Evolutionary conservation across 1,284 basidiomycete species (phyloP), one percentile per base, ranked within the genome.

Genomic region (Kalmanozyma brasiliensis): DNA sequence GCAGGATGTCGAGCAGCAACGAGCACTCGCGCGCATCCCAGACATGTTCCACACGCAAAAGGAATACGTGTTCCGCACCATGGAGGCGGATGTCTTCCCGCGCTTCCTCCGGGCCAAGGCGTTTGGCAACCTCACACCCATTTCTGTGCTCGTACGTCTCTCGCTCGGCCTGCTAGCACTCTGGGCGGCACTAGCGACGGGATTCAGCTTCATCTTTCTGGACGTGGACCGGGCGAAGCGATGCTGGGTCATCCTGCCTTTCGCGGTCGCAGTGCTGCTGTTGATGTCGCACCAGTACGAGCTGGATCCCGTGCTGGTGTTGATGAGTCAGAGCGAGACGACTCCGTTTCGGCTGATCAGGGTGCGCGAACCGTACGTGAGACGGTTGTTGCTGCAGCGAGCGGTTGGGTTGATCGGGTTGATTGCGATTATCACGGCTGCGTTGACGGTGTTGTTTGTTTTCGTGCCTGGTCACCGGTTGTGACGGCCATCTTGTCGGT

Each of bases 21-120:
- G 87, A 51, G 85, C 92, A 57, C 85, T 97, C 86, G 89, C 94
- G 1, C 89, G 92, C 68, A 90, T 98, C 38, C 94, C 95, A 11
- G 95, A 98, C 83, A 91, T 98, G 86, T 98, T 97, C 85, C 93
- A 98, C 82, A 85, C 89, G 2, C 95, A 98, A 84, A 98, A 98
- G 85, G 92, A 96, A 80, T 81, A 96, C 81, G 93, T 94, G 79
- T 96, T 95, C 86, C 87, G 92, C 51, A 93, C 93, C 5, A 95
- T 97, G 89, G 94, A 97, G 82, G 91, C 94, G 83, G 94, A 97
- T 79, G 91, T 92, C n/a, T 98, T 95, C 85, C 79, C 80, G 5
- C 87, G 94, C 4, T 98, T 98, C 87, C 85, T 98, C 51, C 88
- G 95, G 53, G 89, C 92, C 5, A 98, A 98, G 84, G 94, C 94